These are phyloP conservation scores for Leccinum incarnatum DNA, from an alignment of 768 basidiomycete genomes.

Conservation along the genomic window DNA sequence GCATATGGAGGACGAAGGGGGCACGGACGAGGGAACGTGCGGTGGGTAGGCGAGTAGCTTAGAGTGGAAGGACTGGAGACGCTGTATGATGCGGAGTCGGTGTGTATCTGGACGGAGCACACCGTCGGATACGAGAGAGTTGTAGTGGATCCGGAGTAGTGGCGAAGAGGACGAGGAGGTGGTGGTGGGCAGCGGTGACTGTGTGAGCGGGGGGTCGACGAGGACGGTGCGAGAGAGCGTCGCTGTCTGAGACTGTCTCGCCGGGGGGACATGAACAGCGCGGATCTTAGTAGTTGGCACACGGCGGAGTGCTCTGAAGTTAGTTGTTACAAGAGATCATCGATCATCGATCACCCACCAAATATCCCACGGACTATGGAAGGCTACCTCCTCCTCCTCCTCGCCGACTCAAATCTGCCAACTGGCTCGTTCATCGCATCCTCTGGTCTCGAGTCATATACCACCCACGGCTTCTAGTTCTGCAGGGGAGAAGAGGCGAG, in stretches of 20 bases:
- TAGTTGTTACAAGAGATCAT: not conserved
- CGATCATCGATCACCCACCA: not conserved
- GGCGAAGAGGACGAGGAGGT: conserved; percentile 15
- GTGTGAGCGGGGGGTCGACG: not conserved
- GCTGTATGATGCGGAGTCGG: conserved; percentile 80
- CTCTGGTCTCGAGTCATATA: conserved; percentile 86
- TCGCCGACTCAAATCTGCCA: conserved; percentile 91
- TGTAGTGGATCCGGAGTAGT: conserved; percentile 36
- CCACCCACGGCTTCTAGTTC: conserved; percentile 72
- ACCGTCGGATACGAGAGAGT: conserved; percentile 47
- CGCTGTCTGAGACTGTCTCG: conserved; percentile 12
- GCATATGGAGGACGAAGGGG: conserved; percentile 26
- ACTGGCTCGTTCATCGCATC: conserved; percentile 97
- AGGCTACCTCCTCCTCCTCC: conserved; percentile 62
- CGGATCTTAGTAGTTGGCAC: not conserved
- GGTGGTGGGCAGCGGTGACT: not conserved
- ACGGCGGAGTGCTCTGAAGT: not conserved
- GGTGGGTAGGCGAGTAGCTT: conserved; percentile 68
- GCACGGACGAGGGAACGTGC: conserved; percentile 42
- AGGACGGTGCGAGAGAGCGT: not conserved
- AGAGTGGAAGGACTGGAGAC: conserved; percentile 77
- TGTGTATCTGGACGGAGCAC: conserved; percentile 72
- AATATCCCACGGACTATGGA: conserved; percentile 16
- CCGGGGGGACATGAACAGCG: conserved; percentile 1
- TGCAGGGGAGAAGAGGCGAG: too few relatives aligned